Base-by-base conservation (phyloP, 2,329 filamentous ascomycete species). In the Fusarium solani-melongenae region DNA sequence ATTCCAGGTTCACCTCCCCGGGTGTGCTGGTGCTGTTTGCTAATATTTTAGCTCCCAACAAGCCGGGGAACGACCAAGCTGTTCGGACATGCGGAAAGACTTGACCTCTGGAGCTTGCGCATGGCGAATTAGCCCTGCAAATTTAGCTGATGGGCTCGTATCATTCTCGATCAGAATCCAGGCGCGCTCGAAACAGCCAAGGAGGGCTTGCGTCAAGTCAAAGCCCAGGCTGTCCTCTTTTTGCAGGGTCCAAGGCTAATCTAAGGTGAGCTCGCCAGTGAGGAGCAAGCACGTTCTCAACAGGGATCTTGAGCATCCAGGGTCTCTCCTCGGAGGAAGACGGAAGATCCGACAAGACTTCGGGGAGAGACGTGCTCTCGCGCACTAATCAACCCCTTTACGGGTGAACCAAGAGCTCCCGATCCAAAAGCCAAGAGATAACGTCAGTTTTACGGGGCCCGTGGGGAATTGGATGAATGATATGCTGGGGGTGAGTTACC, bases 321-420 rank as follows among this genome's bases (percentile, higher is more conserved):
- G 70, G 55, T 49, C 60, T 11, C 55, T 51, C 22, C 27, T 72
- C 71, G 71, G 71, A 66, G 36, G 57, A 64, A 73, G 36, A 63
- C 71, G 64, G 70, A 64, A 64, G 39, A 55, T 55, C 56, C 44
- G 69, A 76, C 66, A 71, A 53, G 65, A 46, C 36, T 44, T 71
- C 70, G 74, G 73, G 58, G 68, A 57, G 72, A 70, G 66, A 66
- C 73, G 72, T 74, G 49, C 65, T 64, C 46, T 51, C 46, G 15
- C 17, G 3, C 46, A 53, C 17, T 31, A 53, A 53, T 29, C 46
- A 20, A 53, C 46, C 46, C 46, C 27, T 53, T 51, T 51, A 17
- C 24, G 17, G 17, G 20, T 46, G 41, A 46, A 46, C 12, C 24
- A 29, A 27, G 15, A 17, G 27, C 27, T 20, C 46, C 62, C 63